Conservation (phyloP, 306 rosid genomes). For the Sindora glabra region DNA sequence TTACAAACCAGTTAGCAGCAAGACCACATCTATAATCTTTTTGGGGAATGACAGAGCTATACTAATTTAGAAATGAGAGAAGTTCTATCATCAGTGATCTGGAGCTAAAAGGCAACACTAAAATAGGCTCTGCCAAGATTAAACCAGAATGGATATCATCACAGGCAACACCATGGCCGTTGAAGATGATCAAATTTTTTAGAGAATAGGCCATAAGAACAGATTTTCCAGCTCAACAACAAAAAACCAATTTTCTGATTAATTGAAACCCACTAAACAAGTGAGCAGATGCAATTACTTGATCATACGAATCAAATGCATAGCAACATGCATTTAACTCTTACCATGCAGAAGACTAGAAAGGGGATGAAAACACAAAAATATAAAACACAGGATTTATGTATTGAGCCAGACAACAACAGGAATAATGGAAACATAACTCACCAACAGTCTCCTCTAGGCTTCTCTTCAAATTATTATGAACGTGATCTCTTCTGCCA, state of each 20-base stretch:
- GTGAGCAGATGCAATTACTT: not conserved
- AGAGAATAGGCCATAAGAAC: too few species aligned
- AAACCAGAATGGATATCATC: not conserved
- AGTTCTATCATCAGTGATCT: not conserved
- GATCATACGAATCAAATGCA: not conserved
- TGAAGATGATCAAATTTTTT: too few species aligned
- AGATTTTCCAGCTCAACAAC: not conserved
- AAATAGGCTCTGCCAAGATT: not conserved
- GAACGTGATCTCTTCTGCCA: conserved; percentile 24
- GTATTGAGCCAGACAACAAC: not conserved
- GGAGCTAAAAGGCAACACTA: not conserved
- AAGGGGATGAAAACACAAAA: not conserved
- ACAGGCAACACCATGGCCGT: not conserved
- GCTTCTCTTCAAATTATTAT: conserved; percentile 33
- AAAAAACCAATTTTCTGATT: not conserved
- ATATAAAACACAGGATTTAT: not conserved
- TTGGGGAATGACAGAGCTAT: too few species aligned
- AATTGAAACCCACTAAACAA: not conserved
- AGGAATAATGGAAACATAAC: conserved; percentile 4
- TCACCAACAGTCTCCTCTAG: conserved; percentile 64
- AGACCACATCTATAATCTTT: too few species aligned
- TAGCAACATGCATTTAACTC: not conserved
- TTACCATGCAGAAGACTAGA: not conserved
- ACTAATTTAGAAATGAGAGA: too few species aligned
- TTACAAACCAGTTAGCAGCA: too few species aligned